Evolutionary conservation across 192 early-diverging fungal species (phyloP), one percentile per base, ranked within the genome.

Genomic region (Coemansia sp.): DNA sequence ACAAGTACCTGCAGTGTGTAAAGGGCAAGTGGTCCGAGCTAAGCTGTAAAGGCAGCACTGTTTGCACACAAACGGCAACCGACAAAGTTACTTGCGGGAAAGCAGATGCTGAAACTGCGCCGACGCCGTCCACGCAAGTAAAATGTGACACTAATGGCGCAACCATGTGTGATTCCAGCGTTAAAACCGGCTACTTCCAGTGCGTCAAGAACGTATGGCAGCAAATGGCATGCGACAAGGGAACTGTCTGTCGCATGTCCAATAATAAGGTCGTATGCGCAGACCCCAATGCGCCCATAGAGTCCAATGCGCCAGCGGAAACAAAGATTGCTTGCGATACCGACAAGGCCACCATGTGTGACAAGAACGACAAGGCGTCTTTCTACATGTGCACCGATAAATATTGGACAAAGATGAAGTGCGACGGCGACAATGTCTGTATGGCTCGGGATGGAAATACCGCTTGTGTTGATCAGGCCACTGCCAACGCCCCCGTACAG

Each of bases 291-390:
- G 46, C 58, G 1, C 56, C 66, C 3, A 56, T 50, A 16, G 34
- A 52, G 10, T 28, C 57, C 9, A 42, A 62, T 4, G 32, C 38
- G 11, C 18, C 39, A 9, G 32, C 41, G 1, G 51, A 54, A 6
- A 7, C 38, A 2, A n/a, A 16, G 16, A 12, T 55, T 21, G 30
- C 50, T n/a, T 76, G 74, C 56, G 44, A 58, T 8, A 66, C 55
- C 9, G 16, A 43, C n/a, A 76, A 70, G 32, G 38, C 64, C 0
- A 70, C 74, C 39, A 69, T 66, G 66, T 76, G 74, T 23, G 63
- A 69, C 14, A 52, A 34, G 1, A 28, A 37, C 15, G 47, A 56
- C 38, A 40, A 30, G 9, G 54, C 66, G 23, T 53, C 60, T 11
- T 77, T 77, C 51, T 63, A 53, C 28, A 62, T 60, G 60, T 77